phyloP scores from a whole-genome alignment of 805 yeast genomes.

The Candida cerambycidarum region DNA sequence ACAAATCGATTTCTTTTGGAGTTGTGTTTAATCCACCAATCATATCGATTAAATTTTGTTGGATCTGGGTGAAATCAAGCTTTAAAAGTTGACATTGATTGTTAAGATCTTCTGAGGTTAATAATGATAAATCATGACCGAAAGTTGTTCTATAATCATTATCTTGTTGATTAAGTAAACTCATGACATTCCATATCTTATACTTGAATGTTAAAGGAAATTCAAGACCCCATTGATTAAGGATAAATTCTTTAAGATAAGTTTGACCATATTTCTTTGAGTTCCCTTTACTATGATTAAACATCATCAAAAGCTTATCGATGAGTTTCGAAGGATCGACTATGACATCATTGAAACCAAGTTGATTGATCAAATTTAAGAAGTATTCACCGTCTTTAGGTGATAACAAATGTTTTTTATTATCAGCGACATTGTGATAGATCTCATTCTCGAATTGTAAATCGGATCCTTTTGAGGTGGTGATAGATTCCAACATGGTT shows the following conservation, averaged over 20 bases:
- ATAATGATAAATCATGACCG: slow-evolving; percentile 31
- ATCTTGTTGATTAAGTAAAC: slow-evolving; percentile 19
- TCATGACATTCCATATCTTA: slow-evolving; percentile 34
- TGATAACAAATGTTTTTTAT: slow-evolving; percentile 54
- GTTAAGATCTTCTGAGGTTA: slow-evolving; percentile 35
- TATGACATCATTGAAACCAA: slow-evolving; percentile 26
- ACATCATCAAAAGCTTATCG: slow-evolving; percentile 24
- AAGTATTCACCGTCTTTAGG: slow-evolving; percentile 58
- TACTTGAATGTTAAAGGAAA: slow-evolving; percentile 50
- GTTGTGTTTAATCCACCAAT: slow-evolving; percentile 43
- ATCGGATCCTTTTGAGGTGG: slow-evolving; percentile 27
- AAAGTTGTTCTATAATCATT: slow-evolving; percentile 34
- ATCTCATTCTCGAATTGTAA: slow-evolving; percentile 53
- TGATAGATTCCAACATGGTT: slow-evolving; percentile 4
- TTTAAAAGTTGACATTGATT: slow-evolving; percentile 28
- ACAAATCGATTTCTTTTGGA: slow-evolving; percentile 55
- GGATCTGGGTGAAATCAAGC: slow-evolving; percentile 40
- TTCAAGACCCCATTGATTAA: slow-evolving; percentile 58
- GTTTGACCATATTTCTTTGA: slow-evolving; percentile 57
- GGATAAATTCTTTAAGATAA: slow-evolving; percentile 57
- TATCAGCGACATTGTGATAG: slow-evolving; percentile 51
- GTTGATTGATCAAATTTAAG: slow-evolving; percentile 12
- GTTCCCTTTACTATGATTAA: slow-evolving; percentile 44
- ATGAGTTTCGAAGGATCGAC: slow-evolving; percentile 28
- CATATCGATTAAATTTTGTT: slow-evolving; percentile 54